Evolutionary conservation across 2,329 filamentous ascomycete genomes (phyloP).

Genomic region (Emmonsiellopsis sp.): DNA sequence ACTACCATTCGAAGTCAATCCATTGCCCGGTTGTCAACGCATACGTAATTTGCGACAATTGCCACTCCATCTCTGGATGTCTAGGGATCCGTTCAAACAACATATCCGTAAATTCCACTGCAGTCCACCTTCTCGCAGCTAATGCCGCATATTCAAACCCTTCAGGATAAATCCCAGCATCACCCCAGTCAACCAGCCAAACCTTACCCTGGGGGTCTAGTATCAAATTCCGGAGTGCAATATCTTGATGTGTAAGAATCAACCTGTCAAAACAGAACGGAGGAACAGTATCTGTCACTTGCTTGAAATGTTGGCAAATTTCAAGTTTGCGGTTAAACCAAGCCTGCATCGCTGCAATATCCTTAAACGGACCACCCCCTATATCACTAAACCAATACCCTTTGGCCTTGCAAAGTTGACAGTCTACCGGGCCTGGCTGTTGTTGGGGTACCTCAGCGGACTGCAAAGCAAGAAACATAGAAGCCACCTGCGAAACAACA

Average conservation of each 20-base stretch:
- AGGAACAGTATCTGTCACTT: slow-evolving; percentile 9
- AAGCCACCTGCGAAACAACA: slow-evolving; percentile 12
- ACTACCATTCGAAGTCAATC: no score
- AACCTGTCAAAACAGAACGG: slow-evolving; percentile 12
- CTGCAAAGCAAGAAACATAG: slow-evolving; percentile 10
- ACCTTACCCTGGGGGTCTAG: slow-evolving; percentile 9
- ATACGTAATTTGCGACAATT: slow-evolving; percentile 7
- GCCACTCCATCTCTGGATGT: slow-evolving; percentile 4
- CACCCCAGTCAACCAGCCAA: slow-evolving; percentile 14
- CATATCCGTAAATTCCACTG: slow-evolving; percentile 12
- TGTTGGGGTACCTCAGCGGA: slow-evolving; percentile 9
- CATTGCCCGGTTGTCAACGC: slow-evolving; percentile 7
- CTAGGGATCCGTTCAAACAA: slow-evolving; percentile 10
- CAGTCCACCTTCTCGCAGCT: slow-evolving; percentile 10
- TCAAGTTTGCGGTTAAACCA: slow-evolving; percentile 14
- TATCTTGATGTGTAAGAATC: slow-evolving; percentile 10
- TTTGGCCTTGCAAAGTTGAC: slow-evolving; percentile 7
- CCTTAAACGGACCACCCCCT: slow-evolving; percentile 11
- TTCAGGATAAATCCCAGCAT: slow-evolving; percentile 14
- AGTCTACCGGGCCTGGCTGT: slow-evolving; percentile 11
- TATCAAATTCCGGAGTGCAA: slow-evolving; percentile 12
- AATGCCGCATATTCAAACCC: slow-evolving; percentile 13
- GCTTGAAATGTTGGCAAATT: slow-evolving; percentile 12
- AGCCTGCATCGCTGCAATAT: slow-evolving; percentile 6
- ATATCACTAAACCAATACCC: slow-evolving; percentile 11